Base-by-base conservation (phyloP, 164 flowering plant species). In the Tinospora cordifolia region DNA sequence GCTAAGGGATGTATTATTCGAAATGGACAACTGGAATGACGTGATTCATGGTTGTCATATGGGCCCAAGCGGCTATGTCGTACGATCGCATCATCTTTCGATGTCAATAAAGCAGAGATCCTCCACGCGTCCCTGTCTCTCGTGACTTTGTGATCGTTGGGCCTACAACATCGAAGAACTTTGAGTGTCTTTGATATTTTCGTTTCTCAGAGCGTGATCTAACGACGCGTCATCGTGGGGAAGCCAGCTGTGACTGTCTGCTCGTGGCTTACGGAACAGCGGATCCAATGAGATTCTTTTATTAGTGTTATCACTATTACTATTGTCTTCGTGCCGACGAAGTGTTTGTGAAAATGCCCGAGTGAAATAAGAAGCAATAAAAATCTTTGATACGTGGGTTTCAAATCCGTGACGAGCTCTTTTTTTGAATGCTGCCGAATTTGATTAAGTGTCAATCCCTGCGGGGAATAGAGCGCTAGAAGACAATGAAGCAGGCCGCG, bases 1-100 rank as follows among this genome's bases (percentile, higher is more conserved):
- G 63, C 63, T 60, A 60, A 60, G 63, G 36, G 63, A 36, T 60
- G 63, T 24, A 24, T 60, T 24, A 24, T 60, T 60, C 30, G 63
- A 26, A 60, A 14, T 24, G 65, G 38, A 62, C 65, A 62, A 19
- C 65, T 62, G 38, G 19, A 15, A 62, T 62, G 65, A 25, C 39
- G 30, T 62, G 65, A 62, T 62, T 62, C 17, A 17, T 14, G 65
- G 65, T 62, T 27, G 38, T 62, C 38, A 67, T 47, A 10, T 24
- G 36, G 24, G 54, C 17, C 40, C 30, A 24, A 26, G n/a, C 26
- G 36, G 17, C 36, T 24, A 60, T 64, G 67, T 24, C 21, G 41
- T 34, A 15, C 41, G 46, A 22, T 21, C n/a, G 24, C n/a, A 34
- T 26, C 41, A 44, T 26, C 30, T 24, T 60, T 34, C 36, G 60